phyloP scores from a whole-genome alignment of 2,329 filamentous ascomycete genomes.

The Hypomyces rosellus region DNA sequence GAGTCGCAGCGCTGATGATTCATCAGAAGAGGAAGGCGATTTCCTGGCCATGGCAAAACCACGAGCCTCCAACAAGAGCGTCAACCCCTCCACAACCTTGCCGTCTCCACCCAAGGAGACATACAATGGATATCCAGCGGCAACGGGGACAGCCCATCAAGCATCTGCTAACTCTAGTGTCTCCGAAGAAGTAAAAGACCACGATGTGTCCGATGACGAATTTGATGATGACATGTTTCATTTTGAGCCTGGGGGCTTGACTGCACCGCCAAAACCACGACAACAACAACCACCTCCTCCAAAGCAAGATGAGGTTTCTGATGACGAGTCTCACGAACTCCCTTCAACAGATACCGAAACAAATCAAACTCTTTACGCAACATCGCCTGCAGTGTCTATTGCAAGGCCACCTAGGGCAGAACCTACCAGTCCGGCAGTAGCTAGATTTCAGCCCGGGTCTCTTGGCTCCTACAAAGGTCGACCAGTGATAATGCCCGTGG shows the following conservation, averaged over 20 bases:
- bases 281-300: constrained; percentile 20
- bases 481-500: constrained; percentile 46
- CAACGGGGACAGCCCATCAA: not conserved
- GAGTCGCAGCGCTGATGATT: constrained; percentile 23
- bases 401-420: constrained; percentile 22
- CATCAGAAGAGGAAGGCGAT: constrained; percentile 31
- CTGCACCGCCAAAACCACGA: constrained; percentile 22
- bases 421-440: constrained; percentile 25
- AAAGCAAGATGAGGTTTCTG: constrained; percentile 29
- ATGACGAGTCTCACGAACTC: constrained; percentile 17
- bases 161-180: not conserved
- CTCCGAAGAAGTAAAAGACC: not conserved
- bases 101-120: not conserved
- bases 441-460: constrained; percentile 34
- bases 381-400: constrained; percentile 40
- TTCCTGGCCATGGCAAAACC: constrained; percentile 35
- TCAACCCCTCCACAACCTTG: not conserved
- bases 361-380: constrained; percentile 29
- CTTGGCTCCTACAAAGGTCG: constrained; percentile 50
- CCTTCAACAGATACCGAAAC: not conserved
- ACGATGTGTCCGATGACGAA: not conserved
- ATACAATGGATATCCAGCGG: not conserved
- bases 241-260: constrained; percentile 35
- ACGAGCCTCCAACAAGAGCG: constrained; percentile 18
- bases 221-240: constrained; percentile 38